Base-by-base conservation (phyloP, 768 basidiomycete species). In the Boletus sp. region DNA sequence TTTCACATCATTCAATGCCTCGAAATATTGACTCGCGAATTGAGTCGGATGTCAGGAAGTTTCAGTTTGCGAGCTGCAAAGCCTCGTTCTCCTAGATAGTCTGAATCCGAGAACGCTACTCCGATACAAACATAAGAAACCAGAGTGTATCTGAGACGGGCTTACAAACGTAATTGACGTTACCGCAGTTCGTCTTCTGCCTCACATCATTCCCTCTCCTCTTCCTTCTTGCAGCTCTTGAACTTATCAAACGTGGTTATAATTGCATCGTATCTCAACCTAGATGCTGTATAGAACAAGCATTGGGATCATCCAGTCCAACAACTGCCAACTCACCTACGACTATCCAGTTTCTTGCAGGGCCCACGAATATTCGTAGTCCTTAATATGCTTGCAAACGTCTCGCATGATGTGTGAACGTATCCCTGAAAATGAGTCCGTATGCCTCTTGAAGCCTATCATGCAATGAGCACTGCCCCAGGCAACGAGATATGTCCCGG, bases 101-200 rank as follows among this genome's bases (percentile, higher is more conserved):
- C n/a, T n/a, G n/a, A n/a, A n/a, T n/a, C n/a, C n/a, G n/a, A n/a
- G n/a, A n/a, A n/a, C n/a, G n/a, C n/a, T n/a, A n/a, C n/a, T n/a
- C n/a, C n/a, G n/a, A n/a, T n/a, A n/a, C n/a, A n/a, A n/a, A n/a
- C n/a, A n/a, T n/a, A n/a, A n/a, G n/a, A n/a, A n/a, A n/a, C n/a
- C n/a, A n/a, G n/a, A n/a, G n/a, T n/a, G n/a, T n/a, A n/a, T n/a
- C n/a, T n/a, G n/a, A n/a, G n/a, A n/a, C n/a, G n/a, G n/a, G n/a
- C n/a, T n/a, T n/a, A n/a, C n/a, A n/a, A n/a, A n/a, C n/a, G n/a
- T n/a, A n/a, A n/a, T n/a, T n/a, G n/a, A n/a, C n/a, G n/a, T n/a
- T n/a, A n/a, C n/a, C n/a, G n/a, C n/a, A n/a, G n/a, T n/a, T n/a
- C 94, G 30, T 92, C 89, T 60, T 95, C 90, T 1, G 90, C 87